Evolutionary conservation across 2,329 filamentous ascomycete species (phyloP).

Genomic region (Colletotrichum musae): DNA sequence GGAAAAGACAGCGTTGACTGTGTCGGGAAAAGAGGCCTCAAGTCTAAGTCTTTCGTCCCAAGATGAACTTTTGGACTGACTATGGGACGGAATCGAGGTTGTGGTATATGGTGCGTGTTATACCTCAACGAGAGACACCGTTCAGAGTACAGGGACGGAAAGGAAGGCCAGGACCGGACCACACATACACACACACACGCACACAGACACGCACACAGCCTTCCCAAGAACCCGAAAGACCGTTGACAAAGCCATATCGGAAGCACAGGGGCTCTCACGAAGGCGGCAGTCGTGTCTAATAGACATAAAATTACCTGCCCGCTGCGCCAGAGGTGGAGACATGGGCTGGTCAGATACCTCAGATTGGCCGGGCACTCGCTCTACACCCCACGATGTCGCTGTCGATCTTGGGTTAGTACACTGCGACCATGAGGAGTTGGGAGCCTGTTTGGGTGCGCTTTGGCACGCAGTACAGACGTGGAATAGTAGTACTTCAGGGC

Average conservation of each 20-base stretch:
- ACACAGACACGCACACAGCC: conserved; percentile 5
- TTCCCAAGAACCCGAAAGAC: conserved; percentile 15
- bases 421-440: conserved; percentile 18
- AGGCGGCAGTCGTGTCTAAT: conserved; percentile 46
- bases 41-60: not conserved
- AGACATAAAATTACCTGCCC: conserved; percentile 49
- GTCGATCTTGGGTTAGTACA: conserved; percentile 49
- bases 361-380: conserved; percentile 48
- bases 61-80: not conserved
- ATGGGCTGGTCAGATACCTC: conserved; percentile 45
- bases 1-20: not conserved
- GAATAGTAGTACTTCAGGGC: conserved; percentile 14
- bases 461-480: conserved; percentile 36
- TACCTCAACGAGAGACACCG: conserved; percentile 8
- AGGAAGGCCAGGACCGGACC: conserved; percentile 16
- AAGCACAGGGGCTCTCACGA: conserved; percentile 30
- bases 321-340: conserved; percentile 48
- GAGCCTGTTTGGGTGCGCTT: conserved; percentile 31
- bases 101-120: conserved; percentile 6
- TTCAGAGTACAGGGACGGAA: conserved; percentile 21
- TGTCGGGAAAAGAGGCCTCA: not conserved
- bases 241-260: conserved; percentile 33
- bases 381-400: conserved; percentile 53
- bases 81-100: conserved; percentile 8
- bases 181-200: not conserved